These are phyloP conservation scores for Penicillium brasilianum DNA, from an alignment of 2,329 filamentous ascomycete genomes.

Conservation along the genomic window DNA sequence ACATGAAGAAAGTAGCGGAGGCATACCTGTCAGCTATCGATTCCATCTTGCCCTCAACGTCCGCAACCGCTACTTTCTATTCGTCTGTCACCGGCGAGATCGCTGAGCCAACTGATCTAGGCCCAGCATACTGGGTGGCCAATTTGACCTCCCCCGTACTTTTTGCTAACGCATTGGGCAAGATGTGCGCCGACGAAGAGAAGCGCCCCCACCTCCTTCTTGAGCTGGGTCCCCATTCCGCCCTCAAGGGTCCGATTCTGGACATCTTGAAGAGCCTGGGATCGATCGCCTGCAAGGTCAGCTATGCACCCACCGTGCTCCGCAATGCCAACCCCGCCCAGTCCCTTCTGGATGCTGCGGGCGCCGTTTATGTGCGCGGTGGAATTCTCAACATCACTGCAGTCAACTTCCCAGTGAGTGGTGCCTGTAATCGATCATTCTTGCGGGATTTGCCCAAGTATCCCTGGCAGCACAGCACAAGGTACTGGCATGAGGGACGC, in stretches of 20 bases:
- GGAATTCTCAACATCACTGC: constrained; percentile 21
- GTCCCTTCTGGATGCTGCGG: constrained; percentile 31
- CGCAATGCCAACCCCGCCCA: constrained; percentile 30
- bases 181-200: constrained; percentile 25
- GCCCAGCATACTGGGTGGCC: constrained; percentile 34
- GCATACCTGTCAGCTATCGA: constrained; percentile 27
- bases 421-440: constrained; percentile 23
- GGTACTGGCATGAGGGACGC: constrained; percentile 53
- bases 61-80: constrained; percentile 24
- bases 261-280: constrained; percentile 33
- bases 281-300: constrained; percentile 18
- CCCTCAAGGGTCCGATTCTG: constrained; percentile 39
- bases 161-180: constrained; percentile 30
- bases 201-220: constrained; percentile 27
- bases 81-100: constrained; percentile 27
- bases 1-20: constrained; percentile 30
- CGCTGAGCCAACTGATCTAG: constrained; percentile 26
- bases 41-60: constrained; percentile 21
- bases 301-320: constrained; percentile 33
- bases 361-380: constrained; percentile 27
- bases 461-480: constrained; percentile 55
- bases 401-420: constrained; percentile 28
- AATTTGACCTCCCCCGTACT: constrained; percentile 33
- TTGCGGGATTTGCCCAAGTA: constrained; percentile 50
- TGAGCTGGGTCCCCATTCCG: constrained; percentile 45